phyloP scores from a whole-genome alignment of 306 rosid genomes.

The Vigna trinervia region DNA sequence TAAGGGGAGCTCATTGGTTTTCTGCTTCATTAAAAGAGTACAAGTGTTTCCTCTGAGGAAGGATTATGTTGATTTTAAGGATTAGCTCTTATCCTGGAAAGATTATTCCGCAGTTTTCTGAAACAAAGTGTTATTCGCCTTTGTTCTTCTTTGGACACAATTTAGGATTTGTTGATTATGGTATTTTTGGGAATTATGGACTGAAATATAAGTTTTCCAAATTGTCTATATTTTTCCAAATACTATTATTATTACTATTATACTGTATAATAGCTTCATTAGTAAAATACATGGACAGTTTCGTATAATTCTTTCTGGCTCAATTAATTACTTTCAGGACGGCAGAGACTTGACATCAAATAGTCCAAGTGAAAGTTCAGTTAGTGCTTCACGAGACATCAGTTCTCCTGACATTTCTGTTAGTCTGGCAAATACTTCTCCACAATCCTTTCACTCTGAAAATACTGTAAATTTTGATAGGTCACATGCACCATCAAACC shows the following conservation, averaged over 20 bases:
- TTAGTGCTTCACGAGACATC: slow-evolving; percentile 66
- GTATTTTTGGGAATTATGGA: slow-evolving; percentile 21
- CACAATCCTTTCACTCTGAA: slow-evolving; percentile 63
- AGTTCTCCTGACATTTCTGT: slow-evolving; percentile 80
- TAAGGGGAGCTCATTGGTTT: background rate
- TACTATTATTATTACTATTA: background rate
- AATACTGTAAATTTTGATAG: slow-evolving; percentile 63
- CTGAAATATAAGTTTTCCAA: slow-evolving; percentile 19
- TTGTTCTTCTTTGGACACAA: background rate
- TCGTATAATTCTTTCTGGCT: slow-evolving; percentile 47
- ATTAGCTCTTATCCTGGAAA: slow-evolving; percentile 19
- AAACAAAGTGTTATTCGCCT: background rate
- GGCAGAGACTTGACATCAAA: slow-evolving; percentile 83
- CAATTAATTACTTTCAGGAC: slow-evolving; percentile 82
- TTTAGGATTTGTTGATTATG: slow-evolving; percentile 22
- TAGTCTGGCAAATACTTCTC: slow-evolving; percentile 62
- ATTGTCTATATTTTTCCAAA: slow-evolving; percentile 7
- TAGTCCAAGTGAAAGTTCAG: slow-evolving; percentile 83
- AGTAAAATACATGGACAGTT: slow-evolving; percentile 21
- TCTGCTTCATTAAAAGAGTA: slow-evolving; percentile 19
- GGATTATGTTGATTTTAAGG: slow-evolving; percentile 8
- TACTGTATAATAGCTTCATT: slow-evolving; percentile 28
- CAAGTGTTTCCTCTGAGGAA: slow-evolving; percentile 6
- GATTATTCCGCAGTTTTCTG: slow-evolving; percentile 12
- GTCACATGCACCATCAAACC: slow-evolving; percentile 82